These are phyloP conservation scores for Ophiocytium majus DNA, from an alignment of 352 stramenopile species.

Conservation along the genomic window DNA sequence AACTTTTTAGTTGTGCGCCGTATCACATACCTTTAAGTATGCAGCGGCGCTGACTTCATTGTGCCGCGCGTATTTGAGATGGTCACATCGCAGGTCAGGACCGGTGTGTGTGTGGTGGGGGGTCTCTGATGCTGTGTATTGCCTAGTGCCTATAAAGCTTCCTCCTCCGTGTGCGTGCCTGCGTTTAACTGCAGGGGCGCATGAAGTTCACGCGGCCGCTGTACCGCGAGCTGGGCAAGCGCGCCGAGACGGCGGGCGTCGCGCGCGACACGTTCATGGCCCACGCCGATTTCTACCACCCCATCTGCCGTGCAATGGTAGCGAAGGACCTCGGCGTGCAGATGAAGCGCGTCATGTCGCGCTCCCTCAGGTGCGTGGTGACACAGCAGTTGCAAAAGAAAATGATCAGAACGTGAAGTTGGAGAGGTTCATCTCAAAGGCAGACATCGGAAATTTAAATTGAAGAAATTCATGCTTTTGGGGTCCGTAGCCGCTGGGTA, in stretches of 20 bases:
- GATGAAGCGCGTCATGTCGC: not conserved
- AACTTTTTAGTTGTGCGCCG: constrained; percentile 11
- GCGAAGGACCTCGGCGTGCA: constrained; percentile 63
- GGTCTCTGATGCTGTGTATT: not conserved
- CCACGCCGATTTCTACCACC: constrained; percentile 75
- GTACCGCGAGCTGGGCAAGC: constrained; percentile 67
- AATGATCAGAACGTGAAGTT: no score
- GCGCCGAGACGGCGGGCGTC: constrained; percentile 53
- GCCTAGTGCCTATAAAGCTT: no score
- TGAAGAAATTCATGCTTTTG: no score
- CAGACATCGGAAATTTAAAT: no score
- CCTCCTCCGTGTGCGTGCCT: no score
- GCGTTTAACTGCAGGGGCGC: constrained; percentile 51
- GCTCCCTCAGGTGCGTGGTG: constrained; percentile 2
- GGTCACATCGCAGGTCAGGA: constrained; percentile 67
- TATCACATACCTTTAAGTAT: constrained; percentile 57
- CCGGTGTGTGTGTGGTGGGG: not conserved
- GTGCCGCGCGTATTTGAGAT: constrained; percentile 67
- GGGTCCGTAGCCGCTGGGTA: no score
- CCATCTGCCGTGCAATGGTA: constrained; percentile 76
- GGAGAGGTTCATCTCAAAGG: constrained; percentile 66
- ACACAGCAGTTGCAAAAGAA: no score
- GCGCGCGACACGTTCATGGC: constrained; percentile 67
- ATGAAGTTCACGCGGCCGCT: constrained; percentile 85
- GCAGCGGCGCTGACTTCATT: constrained; percentile 62